Percentiles rank a stretch among this genome's conserved stretches.
phyloP scores from a whole-genome alignment of 169 alveolate species.

The Plasmodium reichenowi region DNA sequence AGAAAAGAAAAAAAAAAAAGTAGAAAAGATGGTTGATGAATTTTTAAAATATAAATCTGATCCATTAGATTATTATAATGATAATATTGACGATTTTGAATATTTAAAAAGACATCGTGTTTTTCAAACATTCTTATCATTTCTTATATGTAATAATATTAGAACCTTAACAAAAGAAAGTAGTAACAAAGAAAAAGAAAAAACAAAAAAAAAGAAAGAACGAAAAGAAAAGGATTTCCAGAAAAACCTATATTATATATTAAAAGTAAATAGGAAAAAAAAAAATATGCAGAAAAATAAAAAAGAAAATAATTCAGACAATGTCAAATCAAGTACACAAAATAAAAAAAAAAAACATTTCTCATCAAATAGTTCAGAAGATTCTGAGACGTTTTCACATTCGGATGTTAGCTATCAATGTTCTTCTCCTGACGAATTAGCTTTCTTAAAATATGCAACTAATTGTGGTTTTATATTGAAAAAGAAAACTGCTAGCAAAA shows the following conservation, averaged over 20 bases:
- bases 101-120: constrained; percentile 67
- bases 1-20: constrained; percentile 34
- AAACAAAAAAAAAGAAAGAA: constrained; percentile 70
- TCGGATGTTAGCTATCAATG: constrained; percentile 93
- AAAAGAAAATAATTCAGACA: constrained; percentile 1
- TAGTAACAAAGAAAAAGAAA: constrained; percentile 24
- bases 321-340: background rate
- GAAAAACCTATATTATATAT: constrained; percentile 75
- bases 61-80: constrained; percentile 61
- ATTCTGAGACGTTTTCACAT: constrained; percentile 68
- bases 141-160: constrained; percentile 85
- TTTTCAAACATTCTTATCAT: constrained; percentile 81
- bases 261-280: constrained; percentile 70
- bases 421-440: constrained; percentile 99
- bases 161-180: constrained; percentile 77
- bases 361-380: constrained; percentile 52
- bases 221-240: constrained; percentile 77
- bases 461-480: constrained; percentile 91
- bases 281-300: constrained; percentile 40
- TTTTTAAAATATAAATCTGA: constrained; percentile 44
- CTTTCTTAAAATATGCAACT: constrained; percentile 96
- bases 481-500: constrained; percentile 90
- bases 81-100: constrained; percentile 63
- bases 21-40: constrained; percentile 73
- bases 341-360: constrained; percentile 10